Base-by-base conservation (phyloP, 306 rosid species). In the Quercus mongolica region DNA sequence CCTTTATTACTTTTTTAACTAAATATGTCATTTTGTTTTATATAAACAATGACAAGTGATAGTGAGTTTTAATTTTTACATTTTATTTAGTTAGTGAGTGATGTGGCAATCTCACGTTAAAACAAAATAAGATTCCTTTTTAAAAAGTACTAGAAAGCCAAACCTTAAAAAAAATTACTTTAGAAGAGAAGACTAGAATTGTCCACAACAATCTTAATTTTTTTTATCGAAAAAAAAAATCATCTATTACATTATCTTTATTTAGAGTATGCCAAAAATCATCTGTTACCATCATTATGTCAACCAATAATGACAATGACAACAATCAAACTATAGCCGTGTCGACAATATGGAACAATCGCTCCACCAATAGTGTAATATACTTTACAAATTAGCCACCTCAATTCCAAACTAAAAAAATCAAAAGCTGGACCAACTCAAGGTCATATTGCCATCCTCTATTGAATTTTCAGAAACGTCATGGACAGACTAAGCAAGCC, bases 111-210 rank as follows among this genome's bases (percentile, higher is more conserved):
- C 3, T 38, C 10, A 38, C 10, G 6, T 38, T 7, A 38, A 38
- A 38, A 38, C 10, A 38, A 38, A 38, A 38, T 38, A 0, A 38
- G 0, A 35, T 6, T 1, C 0, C 0, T 35, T 35, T 5, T 35
- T 6, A 35, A 35, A 35, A 35, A 1, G 2, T 5, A 5, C 6
- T 33, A 1, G 0, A 6, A 38, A 38, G 10, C 3, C 11, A 38
- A 38, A 38, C 10, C 3, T 38, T 2, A 2, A 7, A 6, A 35
- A 31, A 35, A 35, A 33, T 35, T 8, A 2, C 12, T 41, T 41
- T 41, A 41, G 3, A 41, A 41, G 12, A 41, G 12, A 38, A 38
- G 44, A 38, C 44, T 38, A 38, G 44, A 38, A 38, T 0, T 7
- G 11, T 41, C 46, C 11, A 41, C 11, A 41, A 41, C 41, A 1